Base-by-base conservation (phyloP, 2,329 filamentous ascomycete genomes). In the Pestalotiopsis sp. region DNA sequence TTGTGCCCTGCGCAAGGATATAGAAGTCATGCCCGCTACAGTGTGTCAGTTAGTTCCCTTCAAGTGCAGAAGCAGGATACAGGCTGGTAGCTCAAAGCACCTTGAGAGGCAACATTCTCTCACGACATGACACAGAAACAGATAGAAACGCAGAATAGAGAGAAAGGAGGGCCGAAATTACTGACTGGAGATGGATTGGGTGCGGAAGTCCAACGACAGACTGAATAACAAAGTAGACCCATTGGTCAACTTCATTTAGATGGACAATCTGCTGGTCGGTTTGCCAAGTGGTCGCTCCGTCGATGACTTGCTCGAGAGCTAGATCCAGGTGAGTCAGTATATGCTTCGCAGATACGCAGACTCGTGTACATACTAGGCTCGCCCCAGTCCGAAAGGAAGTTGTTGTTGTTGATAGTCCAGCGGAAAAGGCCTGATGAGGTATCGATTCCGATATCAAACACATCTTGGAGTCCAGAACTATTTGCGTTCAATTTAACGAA, bases 321-420 rank as follows among this genome's bases (percentile, higher is more conserved):
- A 13, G 11, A 27, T 45, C 13, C 3, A n/a, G 52, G 39, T 52
- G 39, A 56, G 12, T 52, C 58, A 56, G 12, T 11, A 11, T 13
- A 49, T 39, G 38, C 14, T 20, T 31, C 25, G 14, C 11, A 41
- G 14, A 17, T 14, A 14, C 7, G 11, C 23, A 25, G n/a, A 11
- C 11, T 52, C 14, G 9, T 20, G 25, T 25, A 68, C 73, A 72
- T 72, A 75, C 73, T 87, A 4, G 86, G 86, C 56, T 84, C 74
- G 5, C 76, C 78, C 80, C 85, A 87, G 68, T 87, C 79, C 1
- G 86, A 78, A 11, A 80, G 69, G 73, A 87, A 81, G 38, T 20
- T n/a, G 20, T 45, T 85, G 61, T 76, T 78, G 75, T 86, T 86
- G 71, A 87, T 76, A 13, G 79, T 83, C 85, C 85, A 87, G 61